These are phyloP conservation scores for Dissophora ornata DNA, from an alignment of 192 early-diverging fungal species.

Conservation along the genomic window DNA sequence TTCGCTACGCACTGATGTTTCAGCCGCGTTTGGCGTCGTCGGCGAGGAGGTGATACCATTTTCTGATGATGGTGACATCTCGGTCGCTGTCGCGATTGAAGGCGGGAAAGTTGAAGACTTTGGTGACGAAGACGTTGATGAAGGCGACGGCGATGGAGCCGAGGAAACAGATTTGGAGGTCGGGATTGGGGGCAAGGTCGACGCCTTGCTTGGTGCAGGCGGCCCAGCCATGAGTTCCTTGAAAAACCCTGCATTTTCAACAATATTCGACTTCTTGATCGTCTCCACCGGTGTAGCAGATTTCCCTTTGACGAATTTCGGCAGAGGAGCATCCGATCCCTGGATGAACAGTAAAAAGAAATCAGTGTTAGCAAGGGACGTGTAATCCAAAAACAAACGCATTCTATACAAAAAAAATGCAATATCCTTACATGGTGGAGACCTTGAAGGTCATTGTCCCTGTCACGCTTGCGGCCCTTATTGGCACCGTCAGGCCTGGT, in stretches of 20 bases:
- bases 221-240: conserved; percentile 10
- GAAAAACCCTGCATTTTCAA: conserved; percentile 21
- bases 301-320: conserved; percentile 38
- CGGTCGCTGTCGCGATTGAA: not conserved
- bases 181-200: no score
- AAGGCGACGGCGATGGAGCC: not conserved
- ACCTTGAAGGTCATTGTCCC: not conserved
- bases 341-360: not conserved
- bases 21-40: not conserved
- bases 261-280: conserved; percentile 23
- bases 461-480: not conserved
- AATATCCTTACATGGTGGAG: no score
- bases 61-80: not conserved
- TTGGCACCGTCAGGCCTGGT: not conserved
- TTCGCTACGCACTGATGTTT: no score
- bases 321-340: conserved; percentile 10
- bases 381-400: no score
- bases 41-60: not conserved
- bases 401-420: not conserved
- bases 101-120: not conserved
- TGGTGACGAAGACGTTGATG: conserved; percentile 1
- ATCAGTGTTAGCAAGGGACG: not conserved
- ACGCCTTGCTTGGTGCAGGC: not conserved
- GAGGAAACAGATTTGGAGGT: no score
- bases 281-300: not conserved